These are phyloP conservation scores for Neofusicoccum umdonicola DNA, from an alignment of 2,329 filamentous ascomycete genomes.

Conservation along the genomic window DNA sequence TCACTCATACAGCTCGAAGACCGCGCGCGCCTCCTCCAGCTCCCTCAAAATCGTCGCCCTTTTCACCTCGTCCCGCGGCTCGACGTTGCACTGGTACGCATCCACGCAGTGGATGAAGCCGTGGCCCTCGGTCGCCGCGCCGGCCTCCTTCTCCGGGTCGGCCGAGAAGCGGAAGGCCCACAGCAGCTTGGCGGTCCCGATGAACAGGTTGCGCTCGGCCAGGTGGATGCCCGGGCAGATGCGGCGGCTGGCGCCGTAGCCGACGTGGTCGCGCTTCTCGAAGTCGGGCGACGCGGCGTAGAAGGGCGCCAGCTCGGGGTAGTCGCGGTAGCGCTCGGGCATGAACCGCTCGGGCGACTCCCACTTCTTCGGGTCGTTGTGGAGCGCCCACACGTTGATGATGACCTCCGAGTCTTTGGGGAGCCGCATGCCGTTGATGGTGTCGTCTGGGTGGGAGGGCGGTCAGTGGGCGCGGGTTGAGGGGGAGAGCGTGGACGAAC, in stretches of 20 bases:
- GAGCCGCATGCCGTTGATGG: neutral
- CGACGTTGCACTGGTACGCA: neutral
- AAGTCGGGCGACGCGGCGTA: constrained; percentile 24
- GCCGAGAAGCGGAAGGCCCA: constrained; percentile 14
- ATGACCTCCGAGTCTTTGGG: neutral
- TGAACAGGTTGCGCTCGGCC: constrained; percentile 13
- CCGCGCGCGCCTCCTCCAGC: neutral
- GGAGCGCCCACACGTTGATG: constrained; percentile 28
- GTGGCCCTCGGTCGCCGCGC: neutral
- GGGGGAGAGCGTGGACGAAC: neutral
- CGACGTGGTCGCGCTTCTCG: constrained; percentile 32
- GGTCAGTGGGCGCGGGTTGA: neutral
- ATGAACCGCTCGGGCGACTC: constrained; percentile 17
- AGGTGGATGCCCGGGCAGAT: constrained; percentile 16
- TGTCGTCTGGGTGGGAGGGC: constrained; percentile 25
- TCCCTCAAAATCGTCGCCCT: neutral
- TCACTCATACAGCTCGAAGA: neutral
- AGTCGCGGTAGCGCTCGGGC: constrained; percentile 17
- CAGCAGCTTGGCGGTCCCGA: constrained; percentile 11
- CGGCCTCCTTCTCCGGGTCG: neutral
- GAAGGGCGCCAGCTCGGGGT: constrained; percentile 14
- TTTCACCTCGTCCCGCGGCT: neutral
- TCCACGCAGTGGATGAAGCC: neutral
- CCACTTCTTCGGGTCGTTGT: constrained; percentile 24
- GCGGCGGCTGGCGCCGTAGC: constrained; percentile 29